Evolutionary conservation across 1,284 basidiomycete genomes (phyloP), one percentile per base, ranked within the genome.

Genomic region (Ceratobasidium sp.): DNA sequence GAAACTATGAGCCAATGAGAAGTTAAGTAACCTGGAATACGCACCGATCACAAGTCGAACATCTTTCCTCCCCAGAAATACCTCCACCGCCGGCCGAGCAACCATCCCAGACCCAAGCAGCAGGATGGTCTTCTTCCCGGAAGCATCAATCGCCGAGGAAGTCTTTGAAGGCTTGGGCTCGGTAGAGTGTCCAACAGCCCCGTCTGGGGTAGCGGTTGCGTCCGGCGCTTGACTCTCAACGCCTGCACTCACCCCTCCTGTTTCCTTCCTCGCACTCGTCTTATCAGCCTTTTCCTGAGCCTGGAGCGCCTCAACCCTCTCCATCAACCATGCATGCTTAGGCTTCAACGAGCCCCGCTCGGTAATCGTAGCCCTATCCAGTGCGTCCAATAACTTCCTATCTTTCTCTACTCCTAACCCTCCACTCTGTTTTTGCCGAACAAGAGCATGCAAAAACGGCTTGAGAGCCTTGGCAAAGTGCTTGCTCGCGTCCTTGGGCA

Each of bases 41-140:
- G 82, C 79, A 95, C 95, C 95, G 80, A 97, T 90, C 2, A 93
- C 84, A 42, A 97, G 85, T 70, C 91, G 87, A 0, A 96, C 86
- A 80, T 94, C 93, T 0, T 82, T 80, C 64, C 88, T 85, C 81
- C 87, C 84, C 83, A 90, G 86, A 69, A 97, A 89, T 83, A 94
- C 91, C 79, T 94, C 90, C 6, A 95, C 92, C 9, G 93, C 93
- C 13, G 95, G 96, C 2, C 92, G 92, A 15, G 95, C 95, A 28
- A 97, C 97, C 91, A 97, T 96, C 23, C 97, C 97, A 76, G 94
- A 95, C 12, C 97, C 97, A 3, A 98, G 89, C 81, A 98, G 87
- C 40, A 98, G 85, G 0, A 97, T 89, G 81, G 88, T 91, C 86
- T 93, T 94, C 87, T 91, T 91, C 15, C 63, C 40, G 83, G 82